Percentiles rank a stretch among this genome's conserved stretches.
phyloP scores from a whole-genome alignment of 345 rosid genomes.

The Eucalyptus dawsonii region DNA sequence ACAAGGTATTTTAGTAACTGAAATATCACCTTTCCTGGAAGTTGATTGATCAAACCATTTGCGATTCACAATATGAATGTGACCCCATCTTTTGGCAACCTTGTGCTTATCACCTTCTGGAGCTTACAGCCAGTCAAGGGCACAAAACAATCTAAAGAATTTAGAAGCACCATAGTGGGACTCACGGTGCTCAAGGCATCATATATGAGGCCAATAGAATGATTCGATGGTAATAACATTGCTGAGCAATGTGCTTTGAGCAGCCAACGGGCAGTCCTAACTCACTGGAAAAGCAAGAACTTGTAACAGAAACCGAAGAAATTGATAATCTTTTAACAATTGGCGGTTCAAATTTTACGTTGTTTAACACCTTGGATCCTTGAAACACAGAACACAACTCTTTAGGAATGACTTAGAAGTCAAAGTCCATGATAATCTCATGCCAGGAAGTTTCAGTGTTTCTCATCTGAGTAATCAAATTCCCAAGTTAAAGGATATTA shows the following conservation, averaged over 20 bases:
- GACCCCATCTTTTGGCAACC: constrained; percentile 91
- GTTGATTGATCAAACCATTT: constrained; percentile 90
- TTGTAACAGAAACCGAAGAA: neutral
- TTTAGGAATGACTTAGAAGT: neutral
- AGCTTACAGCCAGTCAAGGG: constrained; percentile 54
- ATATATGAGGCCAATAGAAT: neutral
- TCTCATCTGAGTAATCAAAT: neutral
- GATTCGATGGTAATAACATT: neutral
- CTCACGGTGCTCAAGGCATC: neutral
- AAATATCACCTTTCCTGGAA: constrained; percentile 59
- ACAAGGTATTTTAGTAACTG: neutral
- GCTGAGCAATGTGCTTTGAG: neutral
- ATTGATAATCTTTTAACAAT: neutral
- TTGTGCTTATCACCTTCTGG: constrained; percentile 91
- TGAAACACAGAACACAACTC: neutral
- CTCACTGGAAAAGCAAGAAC: neutral
- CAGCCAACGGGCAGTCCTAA: neutral
- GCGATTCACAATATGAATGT: constrained; percentile 58
- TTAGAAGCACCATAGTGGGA: neutral
- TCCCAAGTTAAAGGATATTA: neutral
- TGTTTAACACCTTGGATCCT: neutral
- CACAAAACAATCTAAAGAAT: neutral
- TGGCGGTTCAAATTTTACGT: neutral
- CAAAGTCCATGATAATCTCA: neutral
- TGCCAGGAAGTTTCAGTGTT: neutral